A percentile compares a stretch with the other conserved stretches of the same genome.
Evolutionary conservation across 768 basidiomycete genomes (phyloP).

Genomic region (Auriculariales sp.): DNA sequence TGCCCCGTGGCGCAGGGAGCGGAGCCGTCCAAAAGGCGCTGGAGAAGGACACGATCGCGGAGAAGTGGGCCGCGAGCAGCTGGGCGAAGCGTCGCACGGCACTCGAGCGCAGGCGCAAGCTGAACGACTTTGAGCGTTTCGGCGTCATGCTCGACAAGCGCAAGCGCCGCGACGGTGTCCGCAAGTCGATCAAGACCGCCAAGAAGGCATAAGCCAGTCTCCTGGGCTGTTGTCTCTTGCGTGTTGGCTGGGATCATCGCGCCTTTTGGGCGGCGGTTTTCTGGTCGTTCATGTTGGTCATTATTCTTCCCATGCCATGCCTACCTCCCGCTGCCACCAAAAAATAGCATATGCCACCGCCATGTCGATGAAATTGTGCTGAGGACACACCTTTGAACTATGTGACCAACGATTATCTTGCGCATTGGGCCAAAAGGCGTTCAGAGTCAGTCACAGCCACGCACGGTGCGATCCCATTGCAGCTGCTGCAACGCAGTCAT

Average conservation of each 20-base stretch:
- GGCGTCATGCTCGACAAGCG: constrained; percentile 81
- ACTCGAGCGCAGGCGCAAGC: constrained; percentile 50
- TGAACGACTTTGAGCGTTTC: constrained; percentile 90
- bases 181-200: constrained; percentile 51
- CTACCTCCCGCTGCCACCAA: constrained; percentile 1
- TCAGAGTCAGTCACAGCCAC: too few relatives aligned
- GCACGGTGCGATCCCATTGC: too few relatives aligned
- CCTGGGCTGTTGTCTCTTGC: neutral
- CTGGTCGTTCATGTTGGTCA: too few relatives aligned
- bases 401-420: too few relatives aligned
- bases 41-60: constrained; percentile 69
- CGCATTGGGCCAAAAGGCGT: too few relatives aligned
- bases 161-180: constrained; percentile 61
- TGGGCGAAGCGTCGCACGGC: constrained; percentile 86
- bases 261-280: too few relatives aligned
- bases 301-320: neutral
- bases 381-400: too few relatives aligned
- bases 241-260: too few relatives aligned
- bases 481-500: too few relatives aligned
- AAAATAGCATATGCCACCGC: neutral
- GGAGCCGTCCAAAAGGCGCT: constrained; percentile 72
- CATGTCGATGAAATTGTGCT: too few relatives aligned
- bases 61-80: constrained; percentile 76
- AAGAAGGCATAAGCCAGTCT: constrained; percentile 24
- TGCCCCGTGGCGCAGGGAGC: constrained; percentile 78